These are phyloP conservation scores for Pseudocercospora fuligena DNA, from an alignment of 2,329 filamentous ascomycete genomes.

Conservation along the genomic window DNA sequence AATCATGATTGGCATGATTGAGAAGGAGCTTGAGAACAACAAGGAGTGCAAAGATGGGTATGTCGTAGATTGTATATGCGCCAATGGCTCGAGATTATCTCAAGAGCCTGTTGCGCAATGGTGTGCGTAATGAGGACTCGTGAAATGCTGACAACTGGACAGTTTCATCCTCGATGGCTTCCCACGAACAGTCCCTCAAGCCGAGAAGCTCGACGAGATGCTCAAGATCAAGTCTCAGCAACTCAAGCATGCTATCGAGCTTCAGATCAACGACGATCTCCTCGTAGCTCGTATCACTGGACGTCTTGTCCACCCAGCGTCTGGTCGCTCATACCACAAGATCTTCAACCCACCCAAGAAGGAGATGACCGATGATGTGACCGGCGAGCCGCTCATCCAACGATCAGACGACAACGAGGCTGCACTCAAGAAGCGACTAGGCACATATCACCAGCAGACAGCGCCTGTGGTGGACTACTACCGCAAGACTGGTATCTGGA, in stretches of 20 bases:
- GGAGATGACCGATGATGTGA: slow-evolving; percentile 93
- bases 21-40: slow-evolving; percentile 93
- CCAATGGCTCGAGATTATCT: slow-evolving; percentile 11
- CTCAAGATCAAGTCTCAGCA: slow-evolving; percentile 76
- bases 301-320: slow-evolving; percentile 92
- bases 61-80: slow-evolving; percentile 39
- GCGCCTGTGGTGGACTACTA: slow-evolving; percentile 93
- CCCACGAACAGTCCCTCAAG: slow-evolving; percentile 93
- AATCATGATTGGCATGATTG: slow-evolving; percentile 99
- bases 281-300: slow-evolving; percentile 96
- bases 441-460: slow-evolving; percentile 94
- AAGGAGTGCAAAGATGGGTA: slow-evolving; percentile 96
- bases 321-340: slow-evolving; percentile 95
- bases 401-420: slow-evolving; percentile 96
- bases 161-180: slow-evolving; percentile 99
- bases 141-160: slow-evolving; percentile 20
- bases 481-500: slow-evolving; percentile 97
- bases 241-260: slow-evolving; percentile 93
- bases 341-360: slow-evolving; percentile 98
- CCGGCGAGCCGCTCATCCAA: slow-evolving; percentile 94
- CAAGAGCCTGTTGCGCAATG: neutral
- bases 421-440: slow-evolving; percentile 90
- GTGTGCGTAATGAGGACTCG: neutral
- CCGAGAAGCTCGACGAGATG: slow-evolving; percentile 93
- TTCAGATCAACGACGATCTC: slow-evolving; percentile 93